phyloP scores from a whole-genome alignment of 2,329 filamentous ascomycete species.

The Lachnellula hyalina region DNA sequence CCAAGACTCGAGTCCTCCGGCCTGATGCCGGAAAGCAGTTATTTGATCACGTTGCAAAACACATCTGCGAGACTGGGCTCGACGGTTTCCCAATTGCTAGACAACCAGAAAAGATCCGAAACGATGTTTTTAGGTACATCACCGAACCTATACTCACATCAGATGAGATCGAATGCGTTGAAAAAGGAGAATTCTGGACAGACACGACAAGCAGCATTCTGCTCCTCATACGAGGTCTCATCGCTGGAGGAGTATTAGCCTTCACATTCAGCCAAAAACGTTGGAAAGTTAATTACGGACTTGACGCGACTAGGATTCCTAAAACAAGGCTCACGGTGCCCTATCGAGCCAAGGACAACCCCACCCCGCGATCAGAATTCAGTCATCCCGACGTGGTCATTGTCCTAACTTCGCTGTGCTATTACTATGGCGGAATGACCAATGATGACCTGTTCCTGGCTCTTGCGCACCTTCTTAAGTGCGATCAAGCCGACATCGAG shows the following conservation, averaged over 20 bases:
- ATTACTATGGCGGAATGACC: constrained; percentile 51
- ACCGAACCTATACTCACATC: constrained; percentile 3
- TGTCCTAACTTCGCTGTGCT: constrained; percentile 48
- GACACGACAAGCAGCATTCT: constrained; percentile 33
- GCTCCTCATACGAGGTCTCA: constrained; percentile 48
- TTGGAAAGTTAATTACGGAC: constrained; percentile 62
- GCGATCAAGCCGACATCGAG: constrained; percentile 47
- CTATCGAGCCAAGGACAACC: constrained; percentile 54
- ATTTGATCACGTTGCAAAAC: not conserved
- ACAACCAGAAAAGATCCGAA: not conserved
- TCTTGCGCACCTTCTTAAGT: constrained; percentile 44
- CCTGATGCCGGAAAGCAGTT: not conserved
- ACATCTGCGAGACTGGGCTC: constrained; percentile 12
- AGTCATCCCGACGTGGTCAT: constrained; percentile 57
- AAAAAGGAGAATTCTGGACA: constrained; percentile 22
- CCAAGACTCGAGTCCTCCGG: constrained; percentile 39
- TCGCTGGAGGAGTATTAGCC: constrained; percentile 48
- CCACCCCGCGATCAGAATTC: constrained; percentile 52
- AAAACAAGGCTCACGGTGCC: constrained; percentile 49
- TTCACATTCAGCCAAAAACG: constrained; percentile 53
- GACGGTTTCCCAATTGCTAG: constrained; percentile 6
- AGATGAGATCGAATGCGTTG: constrained; percentile 5
- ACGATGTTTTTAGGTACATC: constrained; percentile 5
- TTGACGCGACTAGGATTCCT: constrained; percentile 36
- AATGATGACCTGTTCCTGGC: constrained; percentile 43